phyloP scores from a whole-genome alignment of 768 basidiomycete species.

The Pleurotus djamor region DNA sequence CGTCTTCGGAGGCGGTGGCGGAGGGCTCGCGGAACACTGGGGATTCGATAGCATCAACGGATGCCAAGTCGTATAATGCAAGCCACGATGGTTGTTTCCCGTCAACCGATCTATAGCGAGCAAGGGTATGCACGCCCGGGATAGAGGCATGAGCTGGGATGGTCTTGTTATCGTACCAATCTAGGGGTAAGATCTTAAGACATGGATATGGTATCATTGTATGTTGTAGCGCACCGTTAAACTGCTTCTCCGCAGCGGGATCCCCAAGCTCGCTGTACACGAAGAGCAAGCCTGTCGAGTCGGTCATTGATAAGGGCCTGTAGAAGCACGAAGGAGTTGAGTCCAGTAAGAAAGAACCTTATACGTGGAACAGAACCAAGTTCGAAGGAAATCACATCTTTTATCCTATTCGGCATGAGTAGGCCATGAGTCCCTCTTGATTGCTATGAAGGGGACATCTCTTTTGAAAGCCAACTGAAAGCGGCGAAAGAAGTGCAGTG shows the following conservation, averaged over 20 bases:
- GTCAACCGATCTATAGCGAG: constrained; percentile 25
- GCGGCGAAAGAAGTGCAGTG: too few relatives aligned
- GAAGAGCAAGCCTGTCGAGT: constrained; percentile 15
- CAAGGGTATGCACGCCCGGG: constrained; percentile 21
- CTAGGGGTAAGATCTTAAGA: constrained; percentile 14
- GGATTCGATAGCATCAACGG: constrained; percentile 16
- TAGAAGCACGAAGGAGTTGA: too few relatives aligned
- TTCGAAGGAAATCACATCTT: too few relatives aligned
- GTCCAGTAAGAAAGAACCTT: too few relatives aligned
- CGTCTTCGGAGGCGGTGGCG: constrained; percentile 19
- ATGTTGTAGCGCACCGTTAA: constrained; percentile 19
- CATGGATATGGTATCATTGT: neutral
- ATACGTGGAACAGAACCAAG: too few relatives aligned
- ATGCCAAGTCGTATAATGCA: constrained; percentile 25
- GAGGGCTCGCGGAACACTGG: constrained; percentile 20
- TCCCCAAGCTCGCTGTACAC: constrained; percentile 23
- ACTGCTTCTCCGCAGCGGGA: constrained; percentile 20
- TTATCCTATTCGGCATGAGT: too few relatives aligned
- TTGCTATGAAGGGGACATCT: too few relatives aligned
- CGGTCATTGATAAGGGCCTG: neutral
- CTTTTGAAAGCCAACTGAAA: too few relatives aligned
- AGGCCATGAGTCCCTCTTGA: too few relatives aligned
- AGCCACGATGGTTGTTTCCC: constrained; percentile 23
- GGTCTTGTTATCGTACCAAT: constrained; percentile 32
- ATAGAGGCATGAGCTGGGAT: constrained; percentile 23